Evolutionary conservation across 306 rosid genomes (phyloP), one percentile per base, ranked within the genome.

Genomic region (Hippophae gyantsensis): DNA sequence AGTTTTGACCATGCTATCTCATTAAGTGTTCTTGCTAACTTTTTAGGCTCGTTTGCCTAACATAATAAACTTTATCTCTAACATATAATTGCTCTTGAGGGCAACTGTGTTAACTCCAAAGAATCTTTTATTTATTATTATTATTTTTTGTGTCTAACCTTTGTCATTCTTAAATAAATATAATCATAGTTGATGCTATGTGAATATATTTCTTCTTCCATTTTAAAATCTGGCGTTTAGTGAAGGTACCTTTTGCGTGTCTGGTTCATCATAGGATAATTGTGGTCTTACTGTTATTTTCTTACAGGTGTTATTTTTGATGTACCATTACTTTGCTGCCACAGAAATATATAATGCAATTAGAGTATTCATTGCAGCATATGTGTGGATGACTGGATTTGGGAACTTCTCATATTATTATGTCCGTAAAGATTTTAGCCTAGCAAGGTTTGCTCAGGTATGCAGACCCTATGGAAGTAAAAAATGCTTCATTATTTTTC

Each of bases 381-480:
- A 92, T 73, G 96, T 92, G 65, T 88, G 96, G 96, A 88, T 92
- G 99, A 92, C 99, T 61, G 99, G 99, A 62, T 92, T 92, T 68
- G 99, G 99, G 61, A 87, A 92, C 79, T 92, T 92, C 65, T 83
- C 96, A 48, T 92, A 92, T 75, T 92, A 83, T 74, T 92, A 92
- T 80, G 74, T 82, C 50, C 96, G 95, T 52, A 92, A 88, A 75
- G 99, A 92, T 80, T 92, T 87, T 63, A 88, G 99, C 74, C 70
- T 86, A 43, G 80, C 88, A 49, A 85, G 99, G 72, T 88, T 87
- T 48, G 96, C 93, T 42, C 96, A 87, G 95, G 96, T 78, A 71
- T 71, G 80, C 62, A 63, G 41, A 48, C 14, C 59, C 64, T 57
- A 58, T 2, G 38, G 66, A 66, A 63, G 61, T 69, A 53, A 48